Evolutionary conservation across 2,329 filamentous ascomycete genomes (phyloP).

Genomic region (Ascocoryne sarcoides): DNA sequence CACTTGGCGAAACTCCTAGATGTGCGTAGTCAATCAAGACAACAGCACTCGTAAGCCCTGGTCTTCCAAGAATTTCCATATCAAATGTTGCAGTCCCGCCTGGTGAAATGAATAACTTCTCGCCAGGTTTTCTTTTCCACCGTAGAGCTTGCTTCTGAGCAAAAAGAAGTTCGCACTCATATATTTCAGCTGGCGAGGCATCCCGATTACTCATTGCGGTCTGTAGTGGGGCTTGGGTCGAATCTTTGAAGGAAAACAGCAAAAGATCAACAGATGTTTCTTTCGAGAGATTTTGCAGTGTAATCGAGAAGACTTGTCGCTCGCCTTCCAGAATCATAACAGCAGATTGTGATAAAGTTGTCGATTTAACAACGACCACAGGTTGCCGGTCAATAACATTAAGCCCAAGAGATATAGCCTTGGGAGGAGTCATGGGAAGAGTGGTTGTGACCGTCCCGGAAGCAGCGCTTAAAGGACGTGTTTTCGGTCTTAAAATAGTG

Average conservation of each 20-base stretch:
- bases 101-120: slow-evolving; percentile 53
- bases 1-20: slow-evolving; percentile 60
- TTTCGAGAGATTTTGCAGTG: slow-evolving; percentile 66
- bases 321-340: slow-evolving; percentile 94
- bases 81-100: slow-evolving; percentile 63
- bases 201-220: slow-evolving; percentile 68
- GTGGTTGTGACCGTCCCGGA: slow-evolving; percentile 30
- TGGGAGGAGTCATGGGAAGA: slow-evolving; percentile 35
- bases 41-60: slow-evolving; percentile 68
- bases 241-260: slow-evolving; percentile 83
- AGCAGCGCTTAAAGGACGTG: slow-evolving; percentile 26
- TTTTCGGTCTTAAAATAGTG: slow-evolving; percentile 30
- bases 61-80: slow-evolving; percentile 79
- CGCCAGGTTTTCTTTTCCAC: slow-evolving; percentile 41
- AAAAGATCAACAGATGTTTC: slow-evolving; percentile 72
- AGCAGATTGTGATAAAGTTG: slow-evolving; percentile 72
- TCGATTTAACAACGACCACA: slow-evolving; percentile 63
- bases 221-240: slow-evolving; percentile 70
- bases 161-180: slow-evolving; percentile 77
- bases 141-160: slow-evolving; percentile 64
- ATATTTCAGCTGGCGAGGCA: slow-evolving; percentile 67
- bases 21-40: slow-evolving; percentile 83
- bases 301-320: slow-evolving; percentile 65
- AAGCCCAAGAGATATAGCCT: slow-evolving; percentile 47
- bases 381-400: slow-evolving; percentile 77